Evolutionary conservation across 1,139 yeast genomes (phyloP).

Genomic region (Magnusiomyces paraingens): DNA sequence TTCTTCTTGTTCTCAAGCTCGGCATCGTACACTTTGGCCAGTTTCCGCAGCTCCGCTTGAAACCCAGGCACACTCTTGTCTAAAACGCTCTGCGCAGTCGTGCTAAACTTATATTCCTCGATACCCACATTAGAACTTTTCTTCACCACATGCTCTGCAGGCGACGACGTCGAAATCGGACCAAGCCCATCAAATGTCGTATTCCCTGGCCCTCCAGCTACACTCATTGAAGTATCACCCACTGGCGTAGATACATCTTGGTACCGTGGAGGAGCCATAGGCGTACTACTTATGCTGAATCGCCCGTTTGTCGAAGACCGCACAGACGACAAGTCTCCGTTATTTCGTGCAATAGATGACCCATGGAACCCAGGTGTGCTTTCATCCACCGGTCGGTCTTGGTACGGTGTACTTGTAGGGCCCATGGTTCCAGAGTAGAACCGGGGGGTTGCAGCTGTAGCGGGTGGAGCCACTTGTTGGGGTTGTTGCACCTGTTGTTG

Average conservation of each 20-base stretch:
- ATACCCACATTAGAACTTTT: neutral
- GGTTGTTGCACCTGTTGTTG: too few relatives aligned
- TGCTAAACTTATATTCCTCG: conserved; percentile 6
- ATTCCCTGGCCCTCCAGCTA: neutral
- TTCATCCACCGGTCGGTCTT: too few relatives aligned
- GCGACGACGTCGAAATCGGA: conserved; percentile 10
- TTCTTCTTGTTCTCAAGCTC: conserved; percentile 48
- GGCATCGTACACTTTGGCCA: conserved; percentile 50
- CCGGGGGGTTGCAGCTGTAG: too few relatives aligned
- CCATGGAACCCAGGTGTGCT: too few relatives aligned
- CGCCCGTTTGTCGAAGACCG: too few relatives aligned
- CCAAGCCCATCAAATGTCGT: too few relatives aligned
- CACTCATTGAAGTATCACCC: conserved; percentile 5
- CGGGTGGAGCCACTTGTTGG: too few relatives aligned
- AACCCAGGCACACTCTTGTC: conserved; percentile 36
- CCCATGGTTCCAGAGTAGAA: too few relatives aligned
- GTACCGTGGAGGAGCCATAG: neutral
- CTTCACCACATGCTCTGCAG: conserved; percentile 7
- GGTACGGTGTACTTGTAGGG: too few relatives aligned
- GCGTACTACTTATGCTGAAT: too few relatives aligned
- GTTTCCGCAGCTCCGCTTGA: conserved; percentile 43
- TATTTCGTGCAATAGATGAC: too few relatives aligned
- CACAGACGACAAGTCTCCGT: too few relatives aligned
- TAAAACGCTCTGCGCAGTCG: conserved; percentile 6
- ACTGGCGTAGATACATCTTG: conserved; percentile 1